Base-by-base conservation (phyloP, 2,329 filamentous ascomycete genomes). In the Paraphoma chrysanthemicola region DNA sequence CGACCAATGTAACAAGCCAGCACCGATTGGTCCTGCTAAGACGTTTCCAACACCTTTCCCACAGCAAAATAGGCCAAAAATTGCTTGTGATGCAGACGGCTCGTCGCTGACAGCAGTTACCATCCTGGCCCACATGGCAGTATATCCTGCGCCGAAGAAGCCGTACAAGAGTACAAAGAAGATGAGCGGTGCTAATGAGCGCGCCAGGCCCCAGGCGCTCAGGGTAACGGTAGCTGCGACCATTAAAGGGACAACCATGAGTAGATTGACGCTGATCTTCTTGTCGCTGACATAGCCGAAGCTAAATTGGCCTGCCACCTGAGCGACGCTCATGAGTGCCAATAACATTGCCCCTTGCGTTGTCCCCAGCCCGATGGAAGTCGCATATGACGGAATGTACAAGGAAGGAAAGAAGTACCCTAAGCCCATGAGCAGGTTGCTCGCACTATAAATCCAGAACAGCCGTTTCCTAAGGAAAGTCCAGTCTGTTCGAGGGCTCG, bases 21-120 rank as follows among this genome's bases (percentile, higher is more conserved):
- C 80, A 51, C 81, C 82, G 48, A 84, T 65, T 0, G 82, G 82
- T 2, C 82, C 82, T 44, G 76, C 77, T 1, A 80, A 71, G 6
- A 84, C 73, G 62, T 79, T 80, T 0, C 82, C 82, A 44, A 84
- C 73, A 0, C 81, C 82, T 38, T 80, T 78, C 0, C 81, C 81
- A 10, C 77, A 76, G 23, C 75, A 75, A 50, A 83, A 72, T 8
- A 81, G 64, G 0, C 74, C 77, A 48, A 83, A 77, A 7, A 83
- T 74, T 30, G 82, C 76, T 1, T 78, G 77, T 28, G 59, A 56
- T 6, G 58, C 62, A 14, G 57, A 56, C 14, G 75, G 66, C 11
- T 67, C 68, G 5, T 64, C 63, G 45, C 67, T 68, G 5, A 80
- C 69, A 23, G 78, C 71, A 4, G 67, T 74, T 28, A 79, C 73